A percentile compares a stretch with the other conserved stretches of the same genome.
These are phyloP conservation scores for Metschnikowia cubensis DNA, from an alignment of 805 yeast genomes.

Conservation along the genomic window DNA sequence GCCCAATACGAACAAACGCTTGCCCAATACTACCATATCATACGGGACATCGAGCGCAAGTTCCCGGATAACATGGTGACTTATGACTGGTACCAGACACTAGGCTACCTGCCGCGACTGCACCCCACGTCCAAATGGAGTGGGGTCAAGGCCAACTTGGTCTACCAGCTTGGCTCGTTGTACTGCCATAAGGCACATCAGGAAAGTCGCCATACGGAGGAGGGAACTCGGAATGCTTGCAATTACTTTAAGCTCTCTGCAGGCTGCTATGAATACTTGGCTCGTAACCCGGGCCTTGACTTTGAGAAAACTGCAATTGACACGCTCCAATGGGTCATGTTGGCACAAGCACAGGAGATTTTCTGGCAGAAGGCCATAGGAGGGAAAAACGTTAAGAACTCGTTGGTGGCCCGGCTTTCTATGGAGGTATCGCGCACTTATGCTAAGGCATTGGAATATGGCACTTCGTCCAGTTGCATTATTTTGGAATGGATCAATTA, in stretches of 20 bases:
- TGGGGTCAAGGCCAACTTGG: slow-evolving; percentile 54
- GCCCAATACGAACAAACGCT: slow-evolving; percentile 25
- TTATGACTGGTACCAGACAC: slow-evolving; percentile 71
- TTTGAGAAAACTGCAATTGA: slow-evolving; percentile 48
- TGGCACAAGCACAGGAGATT: slow-evolving; percentile 86
- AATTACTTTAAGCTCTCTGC: slow-evolving; percentile 67
- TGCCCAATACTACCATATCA: slow-evolving; percentile 44
- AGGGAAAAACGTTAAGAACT: slow-evolving; percentile 47
- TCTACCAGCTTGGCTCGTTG: slow-evolving; percentile 66
- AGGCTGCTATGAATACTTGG: slow-evolving; percentile 51
- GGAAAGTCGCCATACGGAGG: slow-evolving; percentile 43
- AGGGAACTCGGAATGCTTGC: slow-evolving; percentile 61
- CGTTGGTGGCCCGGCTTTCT: slow-evolving; percentile 61
- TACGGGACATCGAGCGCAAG: slow-evolving; percentile 45
- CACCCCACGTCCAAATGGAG: slow-evolving; percentile 6
- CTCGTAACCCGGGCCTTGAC: slow-evolving; percentile 32
- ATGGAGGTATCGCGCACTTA: slow-evolving; percentile 60
- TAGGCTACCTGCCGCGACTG: slow-evolving; percentile 26
- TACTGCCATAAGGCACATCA: slow-evolving; percentile 54
- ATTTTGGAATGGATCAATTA: slow-evolving; percentile 64
- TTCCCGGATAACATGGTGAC: slow-evolving; percentile 60
- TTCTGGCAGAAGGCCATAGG: slow-evolving; percentile 72
- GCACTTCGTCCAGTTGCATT: slow-evolving; percentile 43
- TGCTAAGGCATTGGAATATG: slow-evolving; percentile 34
- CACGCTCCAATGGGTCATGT: slow-evolving; percentile 49